Base-by-base conservation (phyloP, 139 green algal genomes). In the Picochlorum sp. region DNA sequence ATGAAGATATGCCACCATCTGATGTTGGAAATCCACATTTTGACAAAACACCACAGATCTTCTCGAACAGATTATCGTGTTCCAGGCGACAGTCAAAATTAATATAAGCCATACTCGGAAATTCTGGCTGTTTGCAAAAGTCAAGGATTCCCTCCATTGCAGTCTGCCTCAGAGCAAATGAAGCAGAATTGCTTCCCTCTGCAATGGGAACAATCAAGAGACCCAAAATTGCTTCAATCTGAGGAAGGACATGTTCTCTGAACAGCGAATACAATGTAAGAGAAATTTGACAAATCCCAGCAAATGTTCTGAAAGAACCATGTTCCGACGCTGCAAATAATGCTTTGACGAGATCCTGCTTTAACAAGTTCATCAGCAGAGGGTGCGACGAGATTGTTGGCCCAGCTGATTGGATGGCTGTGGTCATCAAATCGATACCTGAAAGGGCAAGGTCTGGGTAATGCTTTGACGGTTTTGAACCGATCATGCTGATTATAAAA, bases 131-230 rank as follows among this genome's bases (percentile, higher is more conserved):
- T 82, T 79, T 68, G 21, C 80, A 88, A 13, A 98, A 84, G 73
- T 98, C 92, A 21, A 97, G 78, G 15, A 98, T 54, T 3, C 78
- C 83, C 76, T 98, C 92, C 54, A 98, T 68, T 16, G 92, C 92
- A 13, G 83, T 87, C 63, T 95, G 87, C 78, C 95, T 87, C 30
- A 74, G 65, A 38, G 84, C 76, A 5, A 72, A 81, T 14, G 51
- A 46, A 1, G 34, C 49, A 1, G 24, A 24, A 6, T 63, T 63
- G 14, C 23, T 69, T 67, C 87, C 91, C 59, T 95, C 89, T 4
- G 89, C 90, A 46, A 96, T 64, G 4, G 79, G 78, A 50, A 96
- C 69, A 58, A 98, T 72, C 67, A 95, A 78, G 32, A 77, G 63
- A 38, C 66, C 58, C 44, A 96, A 61, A 45, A 95, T 84, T 16